These are phyloP conservation scores for Wickerhamiella spandovensis DNA, from an alignment of 805 yeast genomes.

Conservation along the genomic window DNA sequence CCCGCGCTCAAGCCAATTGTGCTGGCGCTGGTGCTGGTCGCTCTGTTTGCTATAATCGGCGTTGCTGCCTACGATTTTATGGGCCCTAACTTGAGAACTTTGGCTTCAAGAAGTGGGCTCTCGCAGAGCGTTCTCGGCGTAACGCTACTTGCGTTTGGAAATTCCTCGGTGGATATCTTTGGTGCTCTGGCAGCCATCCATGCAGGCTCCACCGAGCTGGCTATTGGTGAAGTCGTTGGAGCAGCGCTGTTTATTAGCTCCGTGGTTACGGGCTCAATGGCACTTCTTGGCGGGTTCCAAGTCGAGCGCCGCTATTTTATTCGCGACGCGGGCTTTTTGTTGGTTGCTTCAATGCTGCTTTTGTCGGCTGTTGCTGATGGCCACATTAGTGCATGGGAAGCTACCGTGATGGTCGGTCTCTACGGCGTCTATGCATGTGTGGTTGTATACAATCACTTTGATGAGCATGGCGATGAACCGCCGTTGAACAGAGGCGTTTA, in stretches of 20 bases:
- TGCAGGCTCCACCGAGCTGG: constrained; percentile 57
- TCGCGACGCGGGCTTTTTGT: constrained; percentile 49
- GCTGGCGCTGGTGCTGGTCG: constrained; percentile 16
- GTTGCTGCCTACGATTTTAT: constrained; percentile 69
- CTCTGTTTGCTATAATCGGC: constrained; percentile 53
- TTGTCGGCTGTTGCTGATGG: constrained; percentile 45
- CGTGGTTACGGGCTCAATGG: constrained; percentile 69
- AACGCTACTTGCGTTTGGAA: constrained; percentile 80
- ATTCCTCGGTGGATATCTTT: constrained; percentile 82
- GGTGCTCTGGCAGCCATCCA: constrained; percentile 74
- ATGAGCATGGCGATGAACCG: constrained; percentile 5
- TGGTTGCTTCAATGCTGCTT: constrained; percentile 35
- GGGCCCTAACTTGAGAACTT: constrained; percentile 60
- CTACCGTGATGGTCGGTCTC: constrained; percentile 40
- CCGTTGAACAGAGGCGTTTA: constrained; percentile 1
- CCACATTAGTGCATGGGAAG: constrained; percentile 39
- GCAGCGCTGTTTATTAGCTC: constrained; percentile 75
- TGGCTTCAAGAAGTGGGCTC: constrained; percentile 48
- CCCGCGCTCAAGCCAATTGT: not conserved
- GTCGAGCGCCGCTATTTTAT: constrained; percentile 35
- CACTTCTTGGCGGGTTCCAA: constrained; percentile 49
- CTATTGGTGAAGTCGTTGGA: constrained; percentile 83
- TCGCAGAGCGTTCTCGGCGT: constrained; percentile 75
- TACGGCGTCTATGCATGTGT: constrained; percentile 49
- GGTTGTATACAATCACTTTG: constrained; percentile 31